Base-by-base conservation (phyloP, 352 stramenopile species). In the Phytophthora pluvialis region DNA sequence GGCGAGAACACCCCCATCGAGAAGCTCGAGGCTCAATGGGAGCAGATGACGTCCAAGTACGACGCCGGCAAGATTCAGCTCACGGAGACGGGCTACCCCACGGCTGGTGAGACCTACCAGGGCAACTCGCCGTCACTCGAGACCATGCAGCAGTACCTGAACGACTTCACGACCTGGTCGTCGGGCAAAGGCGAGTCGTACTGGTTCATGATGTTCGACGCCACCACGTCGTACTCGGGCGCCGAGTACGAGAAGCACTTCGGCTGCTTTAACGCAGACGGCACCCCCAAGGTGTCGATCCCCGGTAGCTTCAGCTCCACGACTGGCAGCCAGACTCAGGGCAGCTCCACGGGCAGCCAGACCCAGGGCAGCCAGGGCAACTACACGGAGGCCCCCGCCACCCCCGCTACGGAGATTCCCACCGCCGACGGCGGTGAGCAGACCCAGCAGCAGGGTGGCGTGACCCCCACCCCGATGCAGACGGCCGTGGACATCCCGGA, bases 201-300 rank as follows among this genome's bases (percentile, higher is more conserved):
- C 65, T 88, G 60, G 52, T 88, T 88, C 75, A 84, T 86, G 79
- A 83, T 86, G 78, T 87, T 77, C 67, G 78, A 89, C 63, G 77
- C 74, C 8, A 87, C 59, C 43, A 62, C 51, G 21, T 72, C 64
- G 43, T 85, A 89, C 77, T 61, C 67, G 1, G 69, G 71, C 16
- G 43, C 33, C 3, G 67, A 82, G 43, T 91, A 80, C 71, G 82
- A 91, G 61, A 86, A 70, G 52, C 71, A 77, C 71, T 91, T 91
- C 55, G 82, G 82, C 39, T 42, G 78, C 39, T 80, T 70, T 40
- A 53, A 57, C 43, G 51, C 57, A 44, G 73, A 83, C 49, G 73
- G 60, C 35, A 60, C 44, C 12, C 29, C 72, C n/a, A 78, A 88
- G 64, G 55, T 88, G 31, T 48, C 55, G 32, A 68, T 86, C 52